Percentiles rank a stretch among this genome's conserved stretches.
phyloP scores from a whole-genome alignment of 345 rosid species.

The Heritiera littoralis region DNA sequence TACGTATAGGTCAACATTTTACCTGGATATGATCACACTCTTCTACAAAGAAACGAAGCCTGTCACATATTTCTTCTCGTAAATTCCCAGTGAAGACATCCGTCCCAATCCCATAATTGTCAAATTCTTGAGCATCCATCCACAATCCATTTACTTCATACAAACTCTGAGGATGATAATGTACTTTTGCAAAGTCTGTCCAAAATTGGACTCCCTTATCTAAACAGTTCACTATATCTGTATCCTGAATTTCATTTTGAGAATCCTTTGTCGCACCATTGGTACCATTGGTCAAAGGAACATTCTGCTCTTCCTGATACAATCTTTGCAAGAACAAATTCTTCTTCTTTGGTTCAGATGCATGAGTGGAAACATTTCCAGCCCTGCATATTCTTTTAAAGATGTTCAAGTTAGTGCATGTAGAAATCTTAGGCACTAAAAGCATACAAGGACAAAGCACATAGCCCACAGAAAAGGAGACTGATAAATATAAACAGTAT shows the following conservation, averaged over 20 bases:
- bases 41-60: conserved; percentile 82
- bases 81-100: conserved; percentile 62
- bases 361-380: conserved; percentile 61
- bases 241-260: conserved; percentile 51
- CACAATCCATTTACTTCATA: conserved; percentile 74
- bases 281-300: conserved; percentile 18
- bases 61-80: conserved; percentile 73
- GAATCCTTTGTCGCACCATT: conserved; percentile 31
- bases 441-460: conserved; percentile 3
- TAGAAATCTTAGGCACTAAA: conserved; percentile 2
- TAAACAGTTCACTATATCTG: conserved; percentile 70
- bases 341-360: conserved; percentile 56
- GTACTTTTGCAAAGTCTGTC: conserved; percentile 93
- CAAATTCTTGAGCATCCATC: conserved; percentile 55
- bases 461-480: neutral
- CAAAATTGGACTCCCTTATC: conserved; percentile 70
- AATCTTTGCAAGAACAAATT: conserved; percentile 81
- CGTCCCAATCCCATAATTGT: conserved; percentile 80
- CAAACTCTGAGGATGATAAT: conserved; percentile 78
- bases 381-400: conserved; percentile 50
- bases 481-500: neutral
- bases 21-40: conserved; percentile 97
- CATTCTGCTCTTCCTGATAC: conserved; percentile 55
- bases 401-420: neutral
- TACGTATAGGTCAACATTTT: neutral